Evolutionary conservation across 2,329 filamentous ascomycete genomes (phyloP), one percentile per base, ranked within the genome.

Genomic region (Xylaria sp.): DNA sequence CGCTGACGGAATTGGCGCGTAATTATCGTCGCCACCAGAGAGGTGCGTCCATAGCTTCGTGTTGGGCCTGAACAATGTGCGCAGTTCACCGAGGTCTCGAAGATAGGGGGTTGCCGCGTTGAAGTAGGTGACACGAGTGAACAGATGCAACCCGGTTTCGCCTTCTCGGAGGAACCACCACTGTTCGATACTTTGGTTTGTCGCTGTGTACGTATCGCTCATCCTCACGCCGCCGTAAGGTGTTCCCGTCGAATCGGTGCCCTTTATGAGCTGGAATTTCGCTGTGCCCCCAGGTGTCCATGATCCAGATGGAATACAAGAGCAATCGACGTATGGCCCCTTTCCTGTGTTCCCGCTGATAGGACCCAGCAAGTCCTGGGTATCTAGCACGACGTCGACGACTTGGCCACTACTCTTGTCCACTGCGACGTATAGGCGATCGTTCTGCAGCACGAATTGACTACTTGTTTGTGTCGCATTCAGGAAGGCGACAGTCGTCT

Each of bases 121-220:
- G 74, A 86, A 81, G 68, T 91, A 91, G 0, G 84, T 82, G 9
- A 89, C 78, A 6, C 88, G 84, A 58, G 83, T 86, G 78, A 91
- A 91, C 0, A 84, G 85, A 72, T 91, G 88, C 36, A 91, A 75
- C 0, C 89, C 88, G 0, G 88, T 90, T 75, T 91, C 89, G 1
- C 86, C 86, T 51, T 89, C 88, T 13, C 86, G 81, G 2, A 91
- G 77, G 72, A 91, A 91, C 86, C 87, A 90, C 76, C 89, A 91
- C 73, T 91, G 88, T 71, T 90, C 84, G 18, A 91, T 79, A 4
- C 85, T 76, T 75, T 90, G 88, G 3, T 88, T 87, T 0, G 88
- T 90, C 0, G 83, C 80, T 0, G 83, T 79, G 73, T 89, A 90
- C 0, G 83, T 86, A 67, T 91, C 87, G 51, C 84, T 85, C 83